Percentiles rank a stretch among this genome's conserved stretches.
phyloP scores from a whole-genome alignment of 2,329 filamentous ascomycete species.

The Diaporthe nobilis region DNA sequence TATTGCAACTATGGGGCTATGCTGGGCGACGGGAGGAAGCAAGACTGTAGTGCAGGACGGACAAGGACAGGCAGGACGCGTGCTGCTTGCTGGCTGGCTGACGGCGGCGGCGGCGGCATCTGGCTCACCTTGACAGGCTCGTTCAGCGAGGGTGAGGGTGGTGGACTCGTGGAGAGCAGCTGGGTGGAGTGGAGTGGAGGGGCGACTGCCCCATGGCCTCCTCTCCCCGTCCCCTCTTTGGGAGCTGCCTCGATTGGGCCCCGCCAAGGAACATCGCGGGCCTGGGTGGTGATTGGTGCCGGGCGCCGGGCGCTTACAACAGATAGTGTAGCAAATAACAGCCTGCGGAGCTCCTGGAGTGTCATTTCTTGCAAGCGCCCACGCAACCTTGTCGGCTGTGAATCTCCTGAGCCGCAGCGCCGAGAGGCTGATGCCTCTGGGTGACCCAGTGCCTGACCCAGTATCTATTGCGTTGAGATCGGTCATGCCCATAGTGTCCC shows the following conservation, averaged over 20 bases:
- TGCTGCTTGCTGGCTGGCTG: slow-evolving; percentile 17
- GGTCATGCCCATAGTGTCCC: not conserved
- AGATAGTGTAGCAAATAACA: slow-evolving; percentile 39
- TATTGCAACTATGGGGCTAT: slow-evolving; percentile 12
- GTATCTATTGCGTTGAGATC: not conserved
- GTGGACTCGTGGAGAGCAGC: slow-evolving; percentile 18
- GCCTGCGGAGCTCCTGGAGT: slow-evolving; percentile 13
- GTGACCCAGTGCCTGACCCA: slow-evolving; percentile 15
- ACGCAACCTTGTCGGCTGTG: slow-evolving; percentile 36
- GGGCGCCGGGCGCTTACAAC: slow-evolving; percentile 39
- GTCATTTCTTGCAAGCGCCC: slow-evolving; percentile 38
- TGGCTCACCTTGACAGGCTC: slow-evolving; percentile 32
- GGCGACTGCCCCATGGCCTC: slow-evolving; percentile 16
- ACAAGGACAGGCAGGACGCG: slow-evolving; percentile 11
- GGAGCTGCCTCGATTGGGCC: slow-evolving; percentile 29
- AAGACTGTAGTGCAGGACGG: slow-evolving; percentile 17
- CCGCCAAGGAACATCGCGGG: slow-evolving; percentile 33
- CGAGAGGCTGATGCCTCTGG: slow-evolving; percentile 3
- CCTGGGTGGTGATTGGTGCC: slow-evolving; percentile 38
- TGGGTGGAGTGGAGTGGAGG: slow-evolving; percentile 24
- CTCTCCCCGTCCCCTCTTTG: slow-evolving; percentile 23
- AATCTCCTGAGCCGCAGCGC: slow-evolving; percentile 17
- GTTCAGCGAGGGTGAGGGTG: slow-evolving; percentile 11
- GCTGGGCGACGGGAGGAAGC: slow-evolving; percentile 25
- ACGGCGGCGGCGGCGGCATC: slow-evolving; percentile 22